Base-by-base conservation (phyloP, 176 grass and related monocot species). In the Puccinellia tenuiflora region DNA sequence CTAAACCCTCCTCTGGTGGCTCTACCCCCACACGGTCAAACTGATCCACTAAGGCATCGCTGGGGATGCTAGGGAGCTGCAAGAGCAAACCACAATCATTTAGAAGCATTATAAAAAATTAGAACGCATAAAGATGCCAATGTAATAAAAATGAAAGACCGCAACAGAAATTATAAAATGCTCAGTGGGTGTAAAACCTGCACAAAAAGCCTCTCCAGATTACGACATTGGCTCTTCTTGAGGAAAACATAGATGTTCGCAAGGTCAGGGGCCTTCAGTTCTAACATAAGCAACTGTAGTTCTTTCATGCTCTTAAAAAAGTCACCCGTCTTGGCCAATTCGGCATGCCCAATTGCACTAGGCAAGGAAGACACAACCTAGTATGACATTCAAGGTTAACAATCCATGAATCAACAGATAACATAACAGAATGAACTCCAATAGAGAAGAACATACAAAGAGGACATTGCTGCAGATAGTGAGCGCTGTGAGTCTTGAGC, bases 121-220 rank as follows among this genome's bases (percentile, higher is more conserved):
- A 56, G 35, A 81, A 71, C 15, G 16, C 3, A 43, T 15, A 3
- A 28, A 55, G 13, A 46, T 75, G n/a, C 9, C 16, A 20, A 14
- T 55, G 24, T 3, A 15, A 64, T 1, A 51, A 33, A 62, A 20
- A 43, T 8, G 16, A 17, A 22, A 50, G 38, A 68, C 17, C 51
- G 40, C 3, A 42, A 25, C 48, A 7, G 7, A 53, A 51, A 30
- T 29, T 42, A 50, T 18, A 9, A 73, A 80, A 73, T 31, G 4
- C 22, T 17, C 4, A 38, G 5, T 20, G 0, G 42, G 2, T 31
- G 40, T 25, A n/a, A 29, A 79, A 95, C 90, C 90, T 92, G 90
- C 75, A 95, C 26, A 79, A 92, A 95, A 77, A 96, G 86, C 46
- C 52, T 85, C 75, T 86, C 74, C 33, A 96, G 83, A 52, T 78